These are phyloP conservation scores for Malassezia furfur DNA, from an alignment of 1,284 basidiomycete species.

Conservation along the genomic window DNA sequence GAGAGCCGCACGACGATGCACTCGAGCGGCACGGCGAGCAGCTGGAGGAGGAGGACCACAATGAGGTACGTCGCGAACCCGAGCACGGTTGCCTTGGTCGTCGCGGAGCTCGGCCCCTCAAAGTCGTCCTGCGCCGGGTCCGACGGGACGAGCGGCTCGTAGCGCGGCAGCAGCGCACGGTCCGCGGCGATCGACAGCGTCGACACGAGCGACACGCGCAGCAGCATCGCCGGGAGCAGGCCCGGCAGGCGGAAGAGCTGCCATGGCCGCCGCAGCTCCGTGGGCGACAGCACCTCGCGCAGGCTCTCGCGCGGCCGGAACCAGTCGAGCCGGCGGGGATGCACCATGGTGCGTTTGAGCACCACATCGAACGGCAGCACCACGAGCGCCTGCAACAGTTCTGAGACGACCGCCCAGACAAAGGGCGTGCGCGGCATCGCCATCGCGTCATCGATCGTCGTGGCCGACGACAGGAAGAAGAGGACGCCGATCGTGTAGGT, in stretches of 20 bases:
- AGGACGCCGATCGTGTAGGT: background rate
- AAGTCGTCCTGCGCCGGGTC: constrained; percentile 25
- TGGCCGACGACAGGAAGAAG: constrained; percentile 8
- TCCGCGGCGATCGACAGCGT: constrained; percentile 29
- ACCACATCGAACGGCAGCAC: constrained; percentile 38
- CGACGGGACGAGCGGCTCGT: constrained; percentile 23
- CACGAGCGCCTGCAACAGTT: constrained; percentile 27
- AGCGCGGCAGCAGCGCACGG: constrained; percentile 30
- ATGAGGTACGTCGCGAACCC: constrained; percentile 33
- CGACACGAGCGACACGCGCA: constrained; percentile 35
- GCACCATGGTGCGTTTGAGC: constrained; percentile 37
- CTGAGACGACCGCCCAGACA: background rate
- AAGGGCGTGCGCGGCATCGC: background rate
- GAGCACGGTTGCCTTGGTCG: constrained; percentile 25
- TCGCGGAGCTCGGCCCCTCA: constrained; percentile 29
- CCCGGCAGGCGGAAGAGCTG: constrained; percentile 34
- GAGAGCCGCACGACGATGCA: constrained; percentile 38
- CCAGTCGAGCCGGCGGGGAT: constrained; percentile 31
- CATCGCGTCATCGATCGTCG: background rate
- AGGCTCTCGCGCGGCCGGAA: constrained; percentile 23
- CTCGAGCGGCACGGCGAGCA: constrained; percentile 39
- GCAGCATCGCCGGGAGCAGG: constrained; percentile 28
- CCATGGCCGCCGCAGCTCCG: constrained; percentile 40
- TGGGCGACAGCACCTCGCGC: constrained; percentile 31
- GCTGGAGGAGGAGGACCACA: constrained; percentile 29